Base-by-base conservation (phyloP, 257 asterid species). In the Haberlea rhodopensis region DNA sequence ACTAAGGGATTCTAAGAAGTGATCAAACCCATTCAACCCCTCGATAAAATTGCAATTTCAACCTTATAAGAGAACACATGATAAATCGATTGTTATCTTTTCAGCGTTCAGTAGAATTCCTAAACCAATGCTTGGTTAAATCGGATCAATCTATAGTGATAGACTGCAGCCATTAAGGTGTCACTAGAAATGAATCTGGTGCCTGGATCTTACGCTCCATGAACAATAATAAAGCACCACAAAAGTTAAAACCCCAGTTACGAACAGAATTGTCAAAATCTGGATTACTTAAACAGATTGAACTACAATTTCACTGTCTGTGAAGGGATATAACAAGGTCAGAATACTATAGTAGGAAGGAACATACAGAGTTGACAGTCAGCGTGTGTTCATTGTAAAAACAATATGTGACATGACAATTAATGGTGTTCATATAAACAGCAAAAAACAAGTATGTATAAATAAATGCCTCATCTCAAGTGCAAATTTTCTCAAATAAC, bases 391-490 rank as follows among this genome's bases (percentile, higher is more conserved):
- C 52, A 27, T 29, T 27, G 31, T 16, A 40, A 37, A 23, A 43
- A 37, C 46, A 13, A 32, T 3, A 13, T 11, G 48, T 37, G 6
- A 37, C 48, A 37, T 37, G 48, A 5, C 48, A 9, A 37, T 37
- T 11, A 6, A 13, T 13, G 67, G 31, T 55, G 48, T 27, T 1
- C 20, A 26, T n/a, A 53, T 9, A 49, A 34, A n/a, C 37, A 11
- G 53, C 45, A 11, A 53, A 46, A 32, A 22, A 2, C 37, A 29
- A 24, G 55, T 16, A 46, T 51, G 10, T 28, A 64, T 18, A 3
- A 55, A 10, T 62, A 53, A 46, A 53, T 53, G 57, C 13, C 63
- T 37, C 13, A 45, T 26, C 57, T 54, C 57, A 62, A 63, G 63
- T 27, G 46, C 46, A 37, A 37, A 37, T 11, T 11, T 37, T 2